phyloP scores from a whole-genome alignment of 2,329 filamentous ascomycete species.

The Sporothrix dimorphospora region DNA sequence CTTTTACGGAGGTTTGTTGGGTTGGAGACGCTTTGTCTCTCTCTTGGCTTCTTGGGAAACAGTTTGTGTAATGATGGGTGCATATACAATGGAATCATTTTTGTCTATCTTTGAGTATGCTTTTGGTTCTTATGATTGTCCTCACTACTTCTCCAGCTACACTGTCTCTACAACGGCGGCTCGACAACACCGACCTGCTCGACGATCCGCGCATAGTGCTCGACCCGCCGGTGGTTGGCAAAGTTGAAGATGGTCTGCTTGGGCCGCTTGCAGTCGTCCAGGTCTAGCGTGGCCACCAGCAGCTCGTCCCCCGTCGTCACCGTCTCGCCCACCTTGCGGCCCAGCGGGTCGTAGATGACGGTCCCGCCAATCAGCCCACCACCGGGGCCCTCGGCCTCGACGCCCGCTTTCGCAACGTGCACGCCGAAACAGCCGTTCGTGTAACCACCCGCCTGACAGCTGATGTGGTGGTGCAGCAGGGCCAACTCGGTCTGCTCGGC shows the following conservation, averaged over 20 bases:
- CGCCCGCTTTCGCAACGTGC: constrained; percentile 50
- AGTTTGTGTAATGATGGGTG: constrained; percentile 22
- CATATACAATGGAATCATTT: constrained; percentile 19
- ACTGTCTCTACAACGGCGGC: constrained; percentile 30
- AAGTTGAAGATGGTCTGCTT: constrained; percentile 55
- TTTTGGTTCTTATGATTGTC: background rate
- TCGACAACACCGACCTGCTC: constrained; percentile 46
- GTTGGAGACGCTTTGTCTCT: background rate
- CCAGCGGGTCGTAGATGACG: constrained; percentile 52
- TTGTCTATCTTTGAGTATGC: background rate
- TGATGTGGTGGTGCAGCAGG: constrained; percentile 54
- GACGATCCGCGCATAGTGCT: constrained; percentile 47
- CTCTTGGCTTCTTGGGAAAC: background rate
- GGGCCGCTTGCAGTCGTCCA: constrained; percentile 50
- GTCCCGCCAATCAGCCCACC: constrained; percentile 52
- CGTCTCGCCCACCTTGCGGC: constrained; percentile 54
- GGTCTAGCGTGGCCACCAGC: constrained; percentile 54
- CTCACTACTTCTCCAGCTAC: no score
- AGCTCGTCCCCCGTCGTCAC: constrained; percentile 54
- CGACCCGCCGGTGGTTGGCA: constrained; percentile 48
- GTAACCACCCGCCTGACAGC: constrained; percentile 55
- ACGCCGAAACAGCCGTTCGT: constrained; percentile 57
- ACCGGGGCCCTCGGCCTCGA: constrained; percentile 49
- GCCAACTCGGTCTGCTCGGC: constrained; percentile 51
- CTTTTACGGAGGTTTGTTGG: background rate